Percentiles rank a stretch among this genome's conserved stretches.
Evolutionary conservation across 306 rosid genomes (phyloP).

Genomic region (Quercus wislizeni): DNA sequence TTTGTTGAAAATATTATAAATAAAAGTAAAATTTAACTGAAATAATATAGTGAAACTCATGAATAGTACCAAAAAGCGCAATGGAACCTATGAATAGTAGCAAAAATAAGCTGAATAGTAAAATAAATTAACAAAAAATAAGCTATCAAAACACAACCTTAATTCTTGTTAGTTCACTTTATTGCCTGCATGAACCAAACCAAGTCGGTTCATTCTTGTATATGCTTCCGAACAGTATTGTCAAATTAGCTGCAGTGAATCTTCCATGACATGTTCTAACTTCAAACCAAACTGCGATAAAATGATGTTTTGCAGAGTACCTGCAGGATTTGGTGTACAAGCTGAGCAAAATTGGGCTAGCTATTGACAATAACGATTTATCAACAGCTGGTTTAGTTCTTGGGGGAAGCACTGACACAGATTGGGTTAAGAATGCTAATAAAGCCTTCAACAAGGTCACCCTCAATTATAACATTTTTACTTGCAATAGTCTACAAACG

Average conservation of each 20-base stretch:
- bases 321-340: conserved; percentile 84
- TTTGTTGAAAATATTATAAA: no score
- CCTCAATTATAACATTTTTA: background rate
- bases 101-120: no score
- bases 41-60: no score
- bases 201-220: background rate
- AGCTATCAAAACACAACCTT: background rate
- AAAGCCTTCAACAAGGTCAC: conserved; percentile 75
- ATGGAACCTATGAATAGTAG: no score
- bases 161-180: background rate
- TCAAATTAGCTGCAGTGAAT: background rate
- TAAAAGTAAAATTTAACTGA: no score
- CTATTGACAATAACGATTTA: conserved; percentile 74
- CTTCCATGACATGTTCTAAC: background rate
- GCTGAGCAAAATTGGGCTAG: conserved; percentile 85
- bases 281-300: background rate
- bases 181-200: background rate
- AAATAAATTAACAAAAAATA: no score
- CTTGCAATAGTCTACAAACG: background rate
- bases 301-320: conserved; percentile 48
- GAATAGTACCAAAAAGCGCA: no score
- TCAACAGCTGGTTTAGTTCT: conserved; percentile 77
- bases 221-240: background rate
- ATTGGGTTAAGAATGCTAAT: conserved; percentile 81
- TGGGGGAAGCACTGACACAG: conserved; percentile 60